phyloP scores from a whole-genome alignment of 345 rosid genomes.

The Lepidium aucheri region DNA sequence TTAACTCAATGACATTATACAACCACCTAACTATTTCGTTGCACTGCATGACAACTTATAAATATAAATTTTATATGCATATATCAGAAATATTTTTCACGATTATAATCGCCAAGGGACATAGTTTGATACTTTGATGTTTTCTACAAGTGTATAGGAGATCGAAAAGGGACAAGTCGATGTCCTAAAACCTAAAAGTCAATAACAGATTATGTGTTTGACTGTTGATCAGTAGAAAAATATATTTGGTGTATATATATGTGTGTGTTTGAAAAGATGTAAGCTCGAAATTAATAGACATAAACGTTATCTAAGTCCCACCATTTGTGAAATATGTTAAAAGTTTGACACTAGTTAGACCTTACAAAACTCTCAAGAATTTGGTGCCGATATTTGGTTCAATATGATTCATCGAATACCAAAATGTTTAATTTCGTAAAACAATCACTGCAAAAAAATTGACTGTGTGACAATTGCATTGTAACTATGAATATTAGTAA shows the following conservation, averaged over 20 bases:
- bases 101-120: conserved; percentile 11
- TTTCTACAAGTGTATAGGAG: conserved; percentile 4
- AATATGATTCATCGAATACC: background rate
- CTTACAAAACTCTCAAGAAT: background rate
- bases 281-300: background rate
- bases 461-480: no score
- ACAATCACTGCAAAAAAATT: no score
- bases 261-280: background rate
- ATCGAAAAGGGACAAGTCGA: no score
- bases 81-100: background rate
- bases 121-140: background rate
- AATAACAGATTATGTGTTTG: background rate
- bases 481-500: no score
- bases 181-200: conserved; percentile 15
- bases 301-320: background rate
- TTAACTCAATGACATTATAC: conserved; percentile 19
- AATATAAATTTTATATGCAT: background rate
- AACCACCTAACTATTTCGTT: conserved; percentile 19
- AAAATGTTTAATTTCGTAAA: background rate
- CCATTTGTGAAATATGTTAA: background rate
- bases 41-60: conserved; percentile 11
- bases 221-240: background rate
- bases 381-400: background rate
- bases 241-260: no score
- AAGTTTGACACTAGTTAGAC: background rate